Base-by-base conservation (phyloP, 495 filamentous ascomycete genomes). In the Tuber aestivum region DNA sequence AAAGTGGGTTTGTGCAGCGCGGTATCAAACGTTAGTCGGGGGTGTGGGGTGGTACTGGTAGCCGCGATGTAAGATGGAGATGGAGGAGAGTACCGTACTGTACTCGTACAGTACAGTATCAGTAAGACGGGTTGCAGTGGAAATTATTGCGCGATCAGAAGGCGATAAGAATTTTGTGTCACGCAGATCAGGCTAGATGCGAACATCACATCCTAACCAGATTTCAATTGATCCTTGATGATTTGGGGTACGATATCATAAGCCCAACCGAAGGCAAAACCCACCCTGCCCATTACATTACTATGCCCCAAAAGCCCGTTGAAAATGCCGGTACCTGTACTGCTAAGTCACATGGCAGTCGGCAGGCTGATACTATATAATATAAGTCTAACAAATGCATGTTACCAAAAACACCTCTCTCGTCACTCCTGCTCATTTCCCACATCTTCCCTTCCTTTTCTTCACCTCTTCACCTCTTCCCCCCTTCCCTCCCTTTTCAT, bases 401-500 rank as follows among this genome's bases (percentile, higher is more conserved):
- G 20, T 12, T 20, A 45, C 21, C 18, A 2, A 20, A 45, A 45
- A 45, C 44, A 45, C 18, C 21, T 1, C 6, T 78, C 32, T 42
- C 41, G 72, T 41, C 56, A 70, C 50, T 72, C 76, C 72, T 78
- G 35, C 38, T 79, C 72, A 75, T 79, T 79, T 79, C 78, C 76
- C 32, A 61, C 37, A 35, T n/a, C 41, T 75, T 45, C 4, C 35
- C 27, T 70, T 41, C 32, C 56, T 48, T 23, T 41, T 45, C 50
- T 40, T 40, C 38, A 40, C 14, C 48, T 38, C 45, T 65, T 12
- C 18, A 27, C 40, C 69, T 50, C 75, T 70, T 21, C 23, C 32
- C 32, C 32, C 20, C 23, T 35, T 32, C 32, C 20, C 23, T 35
- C 65, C 6, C 35, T n/a, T 20, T n/a, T n/a, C 45, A 68, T 75